Evolutionary conservation across 2,329 filamentous ascomycete species (phyloP).

Genomic region (Pseudocercospora cruenta): DNA sequence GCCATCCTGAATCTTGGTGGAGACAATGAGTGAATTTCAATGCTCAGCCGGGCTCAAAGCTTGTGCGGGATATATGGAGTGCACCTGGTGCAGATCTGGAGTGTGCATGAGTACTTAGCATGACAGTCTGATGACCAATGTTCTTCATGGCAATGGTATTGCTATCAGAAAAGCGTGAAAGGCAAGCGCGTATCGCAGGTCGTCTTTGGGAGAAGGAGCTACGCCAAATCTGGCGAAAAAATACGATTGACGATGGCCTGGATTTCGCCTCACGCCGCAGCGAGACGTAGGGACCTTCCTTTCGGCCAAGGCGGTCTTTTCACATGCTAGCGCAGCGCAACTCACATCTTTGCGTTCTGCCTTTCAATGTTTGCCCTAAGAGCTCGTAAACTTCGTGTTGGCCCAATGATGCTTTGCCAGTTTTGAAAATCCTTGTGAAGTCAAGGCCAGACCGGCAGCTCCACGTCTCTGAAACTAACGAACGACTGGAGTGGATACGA

Average conservation of each 20-base stretch:
- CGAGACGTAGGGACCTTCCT: too few relatives aligned
- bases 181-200: not conserved
- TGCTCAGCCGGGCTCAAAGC: not conserved
- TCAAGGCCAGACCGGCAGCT: too few relatives aligned
- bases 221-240: not conserved
- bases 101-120: not conserved
- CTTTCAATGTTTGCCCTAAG: too few relatives aligned
- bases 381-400: too few relatives aligned
- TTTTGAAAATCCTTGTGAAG: too few relatives aligned
- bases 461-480: too few relatives aligned
- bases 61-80: constrained; percentile 1
- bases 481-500: too few relatives aligned
- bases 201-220: not conserved
- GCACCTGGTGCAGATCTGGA: not conserved
- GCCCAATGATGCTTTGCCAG: too few relatives aligned
- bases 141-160: not conserved
- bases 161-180: not conserved
- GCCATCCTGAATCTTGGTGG: not conserved
- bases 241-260: not conserved
- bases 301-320: too few relatives aligned
- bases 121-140: not conserved
- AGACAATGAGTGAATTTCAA: constrained; percentile 1
- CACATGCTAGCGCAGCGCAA: too few relatives aligned
- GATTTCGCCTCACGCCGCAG: not conserved
- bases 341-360: too few relatives aligned